Evolutionary conservation across 129 eudicot species (phyloP), one percentile per base, ranked within the genome.

Genomic region (Centaurea solstitialis): DNA sequence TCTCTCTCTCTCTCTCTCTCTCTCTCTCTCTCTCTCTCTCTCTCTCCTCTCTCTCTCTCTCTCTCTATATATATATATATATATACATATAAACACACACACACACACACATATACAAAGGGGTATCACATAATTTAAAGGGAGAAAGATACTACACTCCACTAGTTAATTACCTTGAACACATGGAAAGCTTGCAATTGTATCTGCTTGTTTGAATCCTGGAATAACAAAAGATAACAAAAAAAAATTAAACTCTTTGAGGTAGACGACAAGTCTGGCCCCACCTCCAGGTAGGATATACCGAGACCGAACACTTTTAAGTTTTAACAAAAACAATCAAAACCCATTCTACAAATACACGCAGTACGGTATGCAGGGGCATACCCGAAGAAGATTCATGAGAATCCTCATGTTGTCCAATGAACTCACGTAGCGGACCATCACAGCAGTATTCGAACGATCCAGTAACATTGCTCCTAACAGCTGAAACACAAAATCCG

Each of bases 311-410:
- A n/a, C n/a, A n/a, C n/a, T n/a, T 26, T 57, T 57, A 1, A 3
- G 21, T 57, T 57, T n/a, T 57, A 17, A 57, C n/a, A 41, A 39
- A 5, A 77, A 35, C 17, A 4, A 64, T 5, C 64, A 39, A 24
- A 9, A 77, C 50, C 5, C 68, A 26, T 37, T 74, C 41, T 47
- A 10, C 18, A 23, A 73, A 50, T 6, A 11, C 26, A 74, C 41
- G 6, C 47, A 5, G 0, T 2, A 23, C 3, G 75, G 9, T 64
- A 43, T 62, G 80, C 15, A 23, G 28, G 20, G 50, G 37, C 38
- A 20, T 92, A 92, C 97, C 65, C 97, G 85, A 21, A 96, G 93
- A 86, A 96, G 97, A 87, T 96, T 96, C 98, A 96, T 96, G 59
- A 93, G 93, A 69, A 96, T 93, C 88, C 98, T 93, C 88, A 96